Evolutionary conservation across 768 basidiomycete genomes (phyloP).

Genomic region (Auricularia sp.): DNA sequence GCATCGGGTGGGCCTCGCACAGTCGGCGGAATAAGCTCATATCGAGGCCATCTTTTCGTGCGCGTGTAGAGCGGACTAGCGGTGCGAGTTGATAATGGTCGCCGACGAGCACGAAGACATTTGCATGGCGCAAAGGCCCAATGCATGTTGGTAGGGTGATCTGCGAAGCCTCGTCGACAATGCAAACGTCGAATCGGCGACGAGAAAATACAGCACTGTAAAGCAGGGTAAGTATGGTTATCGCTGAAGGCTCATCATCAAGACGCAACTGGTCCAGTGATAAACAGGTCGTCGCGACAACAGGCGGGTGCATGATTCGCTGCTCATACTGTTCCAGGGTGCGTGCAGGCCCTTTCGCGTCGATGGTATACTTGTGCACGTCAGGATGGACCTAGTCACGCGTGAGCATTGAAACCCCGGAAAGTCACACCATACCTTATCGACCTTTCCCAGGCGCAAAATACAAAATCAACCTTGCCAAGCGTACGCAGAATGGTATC

Average conservation of each 20-base stretch:
- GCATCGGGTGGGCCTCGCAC: slow-evolving; percentile 79
- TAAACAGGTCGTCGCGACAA: slow-evolving; percentile 93
- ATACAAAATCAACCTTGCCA: slow-evolving; percentile 55
- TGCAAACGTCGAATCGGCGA: slow-evolving; percentile 88
- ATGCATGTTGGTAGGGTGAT: slow-evolving; percentile 93
- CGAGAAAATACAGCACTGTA: slow-evolving; percentile 75
- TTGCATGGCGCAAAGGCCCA: slow-evolving; percentile 83
- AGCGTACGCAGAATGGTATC: slow-evolving; percentile 92
- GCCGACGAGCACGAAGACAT: slow-evolving; percentile 88
- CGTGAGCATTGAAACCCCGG: background rate
- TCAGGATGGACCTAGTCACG: slow-evolving; percentile 67
- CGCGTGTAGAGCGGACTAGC: slow-evolving; percentile 70
- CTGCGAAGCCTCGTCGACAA: slow-evolving; percentile 96
- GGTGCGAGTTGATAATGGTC: slow-evolving; percentile 98
- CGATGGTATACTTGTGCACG: slow-evolving; percentile 60
- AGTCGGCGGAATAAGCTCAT: slow-evolving; percentile 81
- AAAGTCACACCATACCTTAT: slow-evolving; percentile 52
- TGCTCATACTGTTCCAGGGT: slow-evolving; percentile 77
- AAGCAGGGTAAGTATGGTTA: slow-evolving; percentile 1
- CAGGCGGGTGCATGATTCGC: slow-evolving; percentile 76
- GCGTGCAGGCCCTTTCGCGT: slow-evolving; percentile 40
- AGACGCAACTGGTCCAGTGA: slow-evolving; percentile 81
- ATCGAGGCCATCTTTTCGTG: slow-evolving; percentile 80
- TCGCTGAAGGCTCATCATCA: slow-evolving; percentile 3
- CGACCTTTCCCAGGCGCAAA: slow-evolving; percentile 77